These are phyloP conservation scores for Gossypium ekmanianum DNA, from an alignment of 345 rosid genomes.

Conservation along the genomic window DNA sequence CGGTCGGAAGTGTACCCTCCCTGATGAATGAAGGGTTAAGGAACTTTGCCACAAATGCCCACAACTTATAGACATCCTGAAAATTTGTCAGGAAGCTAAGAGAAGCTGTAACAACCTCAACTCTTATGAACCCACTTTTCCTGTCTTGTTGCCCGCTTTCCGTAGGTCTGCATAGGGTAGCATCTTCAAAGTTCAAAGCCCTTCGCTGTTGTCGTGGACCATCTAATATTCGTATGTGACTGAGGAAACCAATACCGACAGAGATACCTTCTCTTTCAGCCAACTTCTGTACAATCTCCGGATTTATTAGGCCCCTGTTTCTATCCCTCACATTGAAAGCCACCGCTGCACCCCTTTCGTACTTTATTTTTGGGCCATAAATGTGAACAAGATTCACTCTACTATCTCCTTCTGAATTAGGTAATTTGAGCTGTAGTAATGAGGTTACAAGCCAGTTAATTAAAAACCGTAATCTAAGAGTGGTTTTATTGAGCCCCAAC, in stretches of 20 bases:
- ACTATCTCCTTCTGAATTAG: conserved; percentile 52
- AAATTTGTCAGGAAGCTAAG: conserved; percentile 92
- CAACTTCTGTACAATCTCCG: conserved; percentile 84
- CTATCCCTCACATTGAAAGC: conserved; percentile 83
- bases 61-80: conserved; percentile 88
- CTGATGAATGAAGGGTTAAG: conserved; percentile 63
- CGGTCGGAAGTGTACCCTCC: conserved; percentile 73
- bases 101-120: conserved; percentile 94
- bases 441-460: conserved; percentile 98
- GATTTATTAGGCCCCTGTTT: conserved; percentile 68
- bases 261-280: conserved; percentile 92
- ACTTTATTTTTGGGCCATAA: conserved; percentile 95
- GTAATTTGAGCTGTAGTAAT: conserved; percentile 73
- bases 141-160: conserved; percentile 58
- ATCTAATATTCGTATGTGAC: conserved; percentile 76
- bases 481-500: conserved; percentile 95
- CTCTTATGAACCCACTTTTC: conserved; percentile 60
- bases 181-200: conserved; percentile 45
- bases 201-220: conserved; percentile 47
- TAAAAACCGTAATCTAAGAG: conserved; percentile 69
- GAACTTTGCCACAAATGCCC: conserved; percentile 91
- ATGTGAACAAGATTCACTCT: conserved; percentile 74
- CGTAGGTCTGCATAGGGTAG: conserved; percentile 63
- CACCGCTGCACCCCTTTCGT: conserved; percentile 92
- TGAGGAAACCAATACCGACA: conserved; percentile 83